phyloP scores from a whole-genome alignment of 306 rosid species.

The Rubus parviflorus region DNA sequence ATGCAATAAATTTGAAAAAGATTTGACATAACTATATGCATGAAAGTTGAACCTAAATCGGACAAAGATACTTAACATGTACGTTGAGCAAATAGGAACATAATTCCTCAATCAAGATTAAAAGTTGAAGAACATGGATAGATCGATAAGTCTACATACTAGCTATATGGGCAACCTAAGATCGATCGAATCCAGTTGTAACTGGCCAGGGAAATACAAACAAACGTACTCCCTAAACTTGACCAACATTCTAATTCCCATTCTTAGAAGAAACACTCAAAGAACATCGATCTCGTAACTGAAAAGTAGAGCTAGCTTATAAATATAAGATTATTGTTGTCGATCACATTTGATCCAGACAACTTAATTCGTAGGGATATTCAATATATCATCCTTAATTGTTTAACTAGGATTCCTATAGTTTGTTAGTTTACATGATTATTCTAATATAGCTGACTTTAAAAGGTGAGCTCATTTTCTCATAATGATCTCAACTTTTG shows the following conservation, averaged over 20 bases:
- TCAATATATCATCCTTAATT: not conserved
- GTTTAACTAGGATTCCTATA: too few relatives aligned
- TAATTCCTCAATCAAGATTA: not conserved
- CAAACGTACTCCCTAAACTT: not conserved
- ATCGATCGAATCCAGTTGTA: not conserved
- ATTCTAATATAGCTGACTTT: not conserved
- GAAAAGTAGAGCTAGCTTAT: too few relatives aligned
- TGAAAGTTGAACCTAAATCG: too few relatives aligned
- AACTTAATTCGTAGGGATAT: not conserved
- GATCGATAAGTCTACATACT: not conserved
- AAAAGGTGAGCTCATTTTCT: not conserved
- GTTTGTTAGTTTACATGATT: not conserved
- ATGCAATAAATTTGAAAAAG: not conserved
- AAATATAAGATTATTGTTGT: not conserved
- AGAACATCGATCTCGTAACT: too few relatives aligned
- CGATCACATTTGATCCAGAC: not conserved
- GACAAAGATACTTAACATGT: not conserved
- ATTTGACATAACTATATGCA: not conserved
- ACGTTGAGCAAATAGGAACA: not conserved
- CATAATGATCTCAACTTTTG: not conserved
- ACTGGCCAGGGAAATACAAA: not conserved
- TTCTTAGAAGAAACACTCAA: too few relatives aligned
- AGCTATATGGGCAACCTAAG: not conserved
- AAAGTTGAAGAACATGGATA: not conserved
- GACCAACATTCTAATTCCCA: too few relatives aligned